Evolutionary conservation across 2,329 filamentous ascomycete species (phyloP).

Genomic region (Lachnellula suecica): DNA sequence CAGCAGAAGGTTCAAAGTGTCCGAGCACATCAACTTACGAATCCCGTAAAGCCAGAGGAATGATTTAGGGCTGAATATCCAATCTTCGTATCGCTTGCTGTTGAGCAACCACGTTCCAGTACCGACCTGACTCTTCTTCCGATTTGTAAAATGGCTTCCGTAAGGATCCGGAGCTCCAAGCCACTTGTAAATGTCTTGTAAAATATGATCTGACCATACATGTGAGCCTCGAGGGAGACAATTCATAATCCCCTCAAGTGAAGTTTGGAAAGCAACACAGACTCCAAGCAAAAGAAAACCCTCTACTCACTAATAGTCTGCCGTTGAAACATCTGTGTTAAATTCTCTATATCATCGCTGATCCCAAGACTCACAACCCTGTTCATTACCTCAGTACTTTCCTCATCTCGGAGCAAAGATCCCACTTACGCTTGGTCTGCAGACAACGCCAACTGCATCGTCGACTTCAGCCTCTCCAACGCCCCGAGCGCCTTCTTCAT

Average conservation of each 20-base stretch:
- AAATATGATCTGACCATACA: not conserved
- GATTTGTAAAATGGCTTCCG: constrained; percentile 19
- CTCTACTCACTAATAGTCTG: not conserved
- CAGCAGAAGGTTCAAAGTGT: not conserved
- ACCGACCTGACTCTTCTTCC: constrained; percentile 22
- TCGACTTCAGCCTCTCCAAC: not conserved
- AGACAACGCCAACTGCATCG: not conserved
- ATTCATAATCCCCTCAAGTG: no score
- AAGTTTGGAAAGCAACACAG: no score
- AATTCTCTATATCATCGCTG: constrained; percentile 12
- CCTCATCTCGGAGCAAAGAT: not conserved
- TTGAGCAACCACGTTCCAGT: constrained; percentile 27
- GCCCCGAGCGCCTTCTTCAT: not conserved
- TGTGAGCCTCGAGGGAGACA: no score
- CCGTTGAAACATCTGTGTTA: constrained; percentile 15
- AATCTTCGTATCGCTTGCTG: constrained; percentile 27
- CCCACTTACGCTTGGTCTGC: constrained; percentile 1
- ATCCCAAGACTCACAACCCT: constrained; percentile 7
- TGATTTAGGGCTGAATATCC: constrained; percentile 29
- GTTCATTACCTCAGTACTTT: not conserved
- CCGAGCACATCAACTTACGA: constrained; percentile 12
- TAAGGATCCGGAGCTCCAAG: constrained; percentile 24
- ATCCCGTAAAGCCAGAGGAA: constrained; percentile 40
- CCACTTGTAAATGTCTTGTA: constrained; percentile 14
- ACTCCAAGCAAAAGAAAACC: no score